Conservation (phyloP, 1,139 yeast species). For the Groenewaldozyma auringiensis region DNA sequence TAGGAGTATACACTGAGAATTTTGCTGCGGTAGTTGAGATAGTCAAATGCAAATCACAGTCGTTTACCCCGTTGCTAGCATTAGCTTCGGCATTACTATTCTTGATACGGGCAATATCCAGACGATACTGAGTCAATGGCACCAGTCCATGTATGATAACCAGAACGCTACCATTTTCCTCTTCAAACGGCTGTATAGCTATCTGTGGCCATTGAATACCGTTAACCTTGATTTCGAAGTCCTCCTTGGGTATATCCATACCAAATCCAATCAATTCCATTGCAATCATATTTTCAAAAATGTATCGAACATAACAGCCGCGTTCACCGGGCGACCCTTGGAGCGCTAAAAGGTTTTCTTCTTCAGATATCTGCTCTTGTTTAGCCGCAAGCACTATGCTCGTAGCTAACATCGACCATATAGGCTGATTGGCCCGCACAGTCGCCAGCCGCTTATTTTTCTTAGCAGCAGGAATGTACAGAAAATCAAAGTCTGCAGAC, state of each 20-base stretch:
- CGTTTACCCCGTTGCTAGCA: slow-evolving; percentile 9
- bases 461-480: slow-evolving; percentile 17
- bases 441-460: slow-evolving; percentile 23
- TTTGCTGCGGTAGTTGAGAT: slow-evolving; percentile 19
- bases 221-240: slow-evolving; percentile 24
- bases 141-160: slow-evolving; percentile 31
- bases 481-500: slow-evolving; percentile 10
- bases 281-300: slow-evolving; percentile 28
- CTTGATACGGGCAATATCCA: slow-evolving; percentile 22
- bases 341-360: neutral
- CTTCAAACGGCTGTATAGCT: slow-evolving; percentile 19
- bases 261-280: slow-evolving; percentile 24
- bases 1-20: slow-evolving; percentile 12
- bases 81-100: slow-evolving; percentile 5
- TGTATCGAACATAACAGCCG: slow-evolving; percentile 25
- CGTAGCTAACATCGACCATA: slow-evolving; percentile 34
- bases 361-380: slow-evolving; percentile 20
- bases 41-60: slow-evolving; percentile 11
- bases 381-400: slow-evolving; percentile 32
- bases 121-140: slow-evolving; percentile 29
- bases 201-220: slow-evolving; percentile 34
- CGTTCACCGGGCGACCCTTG: slow-evolving; percentile 1
- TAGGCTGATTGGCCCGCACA: slow-evolving; percentile 28
- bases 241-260: slow-evolving; percentile 14
- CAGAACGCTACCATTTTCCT: slow-evolving; percentile 13